These are phyloP conservation scores for Coleophoma eucalyptorum DNA, from an alignment of 2,329 filamentous ascomycete species.

Conservation along the genomic window DNA sequence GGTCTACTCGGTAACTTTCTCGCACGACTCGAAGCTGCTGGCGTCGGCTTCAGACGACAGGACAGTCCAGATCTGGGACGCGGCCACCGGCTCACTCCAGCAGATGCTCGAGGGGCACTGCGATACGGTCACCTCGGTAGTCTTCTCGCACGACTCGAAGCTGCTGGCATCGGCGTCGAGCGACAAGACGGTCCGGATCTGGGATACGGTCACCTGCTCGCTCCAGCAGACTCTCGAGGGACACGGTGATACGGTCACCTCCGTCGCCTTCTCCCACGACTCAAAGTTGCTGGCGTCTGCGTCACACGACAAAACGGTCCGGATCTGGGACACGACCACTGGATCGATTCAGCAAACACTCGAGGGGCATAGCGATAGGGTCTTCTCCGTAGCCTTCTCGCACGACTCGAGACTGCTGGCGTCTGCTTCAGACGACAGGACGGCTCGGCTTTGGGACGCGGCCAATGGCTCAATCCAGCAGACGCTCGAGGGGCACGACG, in stretches of 20 bases:
- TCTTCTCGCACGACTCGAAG: constrained; percentile 8
- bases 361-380: neutral
- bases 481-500: neutral
- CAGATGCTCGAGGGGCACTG: neutral
- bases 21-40: constrained; percentile 2
- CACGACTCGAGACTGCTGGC: constrained; percentile 1
- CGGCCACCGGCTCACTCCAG: neutral
- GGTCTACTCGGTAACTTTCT: constrained; percentile 7
- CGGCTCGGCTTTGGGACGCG: constrained; percentile 7
- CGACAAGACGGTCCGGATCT: constrained; percentile 8
- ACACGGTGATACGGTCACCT: neutral
- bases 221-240: neutral
- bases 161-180: constrained; percentile 2
- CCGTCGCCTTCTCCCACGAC: constrained; percentile 9
- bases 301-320: constrained; percentile 7
- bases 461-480: neutral
- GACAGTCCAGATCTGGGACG: constrained; percentile 9
- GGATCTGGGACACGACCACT: constrained; percentile 6
- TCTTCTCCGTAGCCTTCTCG: constrained; percentile 8
- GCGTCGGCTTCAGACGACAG: constrained; percentile 5
- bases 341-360: neutral
- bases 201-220: constrained; percentile 3
- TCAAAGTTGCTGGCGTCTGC: neutral
- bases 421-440: constrained; percentile 6
- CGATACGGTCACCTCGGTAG: neutral